These are phyloP conservation scores for Gracilaria gracilis DNA, from an alignment of 23 red algal species.

Conservation along the genomic window DNA sequence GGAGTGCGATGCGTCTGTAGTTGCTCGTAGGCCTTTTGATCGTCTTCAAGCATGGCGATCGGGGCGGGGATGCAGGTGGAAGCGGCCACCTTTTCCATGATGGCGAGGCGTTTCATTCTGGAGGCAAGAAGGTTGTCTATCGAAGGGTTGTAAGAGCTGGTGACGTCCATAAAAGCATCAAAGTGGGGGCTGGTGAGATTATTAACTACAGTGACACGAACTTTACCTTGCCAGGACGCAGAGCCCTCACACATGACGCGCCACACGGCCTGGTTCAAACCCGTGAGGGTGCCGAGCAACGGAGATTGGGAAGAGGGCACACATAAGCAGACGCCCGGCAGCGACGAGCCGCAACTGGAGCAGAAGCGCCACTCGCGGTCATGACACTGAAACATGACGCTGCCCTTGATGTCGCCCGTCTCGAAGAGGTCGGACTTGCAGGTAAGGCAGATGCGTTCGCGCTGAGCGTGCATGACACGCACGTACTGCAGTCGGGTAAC, in stretches of 20 bases:
- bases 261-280: slow-evolving; percentile 20
- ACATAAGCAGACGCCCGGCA: neutral
- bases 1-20: neutral
- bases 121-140: slow-evolving; percentile 37
- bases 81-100: slow-evolving; percentile 37
- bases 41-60: neutral
- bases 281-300: neutral
- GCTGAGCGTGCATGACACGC: slow-evolving; percentile 6
- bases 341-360: slow-evolving; percentile 1
- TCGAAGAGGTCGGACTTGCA: slow-evolving; percentile 54
- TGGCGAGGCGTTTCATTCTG: slow-evolving; percentile 55
- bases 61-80: slow-evolving; percentile 23
- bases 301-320: neutral
- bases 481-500: slow-evolving; percentile 63
- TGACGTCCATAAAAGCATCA: slow-evolving; percentile 58
- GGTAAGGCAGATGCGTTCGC: slow-evolving; percentile 61
- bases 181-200: slow-evolving; percentile 1
- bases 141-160: slow-evolving; percentile 38
- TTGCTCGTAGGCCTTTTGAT: neutral
- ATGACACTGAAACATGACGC: slow-evolving; percentile 60
- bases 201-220: slow-evolving; percentile 51
- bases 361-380: slow-evolving; percentile 61
- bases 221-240: slow-evolving; percentile 39
- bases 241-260: slow-evolving; percentile 48
- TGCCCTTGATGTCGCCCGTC: slow-evolving; percentile 15